Evolutionary conservation across 139 green algal genomes (phyloP).

Genomic region (Cymbomonas tetramitiformis): DNA sequence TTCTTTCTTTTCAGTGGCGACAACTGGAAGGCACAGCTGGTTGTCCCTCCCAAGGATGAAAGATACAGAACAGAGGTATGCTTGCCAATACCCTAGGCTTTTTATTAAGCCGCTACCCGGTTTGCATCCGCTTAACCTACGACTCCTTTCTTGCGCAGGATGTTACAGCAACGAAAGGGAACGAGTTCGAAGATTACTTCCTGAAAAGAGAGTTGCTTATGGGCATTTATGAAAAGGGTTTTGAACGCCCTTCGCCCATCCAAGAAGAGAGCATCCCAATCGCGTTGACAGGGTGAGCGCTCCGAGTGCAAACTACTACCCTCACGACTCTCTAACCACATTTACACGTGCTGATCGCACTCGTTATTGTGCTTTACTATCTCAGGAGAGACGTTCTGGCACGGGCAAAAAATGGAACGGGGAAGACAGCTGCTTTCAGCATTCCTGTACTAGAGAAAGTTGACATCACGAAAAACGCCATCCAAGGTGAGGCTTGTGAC

Average conservation of each 20-base stretch:
- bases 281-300: constrained; percentile 78
- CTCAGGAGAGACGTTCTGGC: constrained; percentile 96
- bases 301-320: too few species aligned
- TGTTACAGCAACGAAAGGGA: constrained; percentile 91
- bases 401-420: constrained; percentile 97
- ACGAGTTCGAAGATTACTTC: constrained; percentile 98
- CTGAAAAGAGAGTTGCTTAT: constrained; percentile 93
- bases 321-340: too few species aligned
- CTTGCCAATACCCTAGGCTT: neutral
- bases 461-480: constrained; percentile 63
- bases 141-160: constrained; percentile 58
- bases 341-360: too few species aligned
- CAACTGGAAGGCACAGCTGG: constrained; percentile 8
- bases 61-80: constrained; percentile 11
- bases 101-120: neutral
- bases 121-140: neutral
- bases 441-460: constrained; percentile 92
- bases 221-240: constrained; percentile 99
- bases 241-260: constrained; percentile 57
- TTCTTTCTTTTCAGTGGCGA: too few species aligned
- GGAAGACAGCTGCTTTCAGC: constrained; percentile 96
- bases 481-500: constrained; percentile 65
- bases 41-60: constrained; percentile 3
- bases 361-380: too few species aligned
- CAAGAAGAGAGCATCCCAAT: constrained; percentile 95